Evolutionary conservation across 2,329 filamentous ascomycete species (phyloP), one percentile per base, ranked within the genome.

Genomic region (Leptosphaerulina australis): DNA sequence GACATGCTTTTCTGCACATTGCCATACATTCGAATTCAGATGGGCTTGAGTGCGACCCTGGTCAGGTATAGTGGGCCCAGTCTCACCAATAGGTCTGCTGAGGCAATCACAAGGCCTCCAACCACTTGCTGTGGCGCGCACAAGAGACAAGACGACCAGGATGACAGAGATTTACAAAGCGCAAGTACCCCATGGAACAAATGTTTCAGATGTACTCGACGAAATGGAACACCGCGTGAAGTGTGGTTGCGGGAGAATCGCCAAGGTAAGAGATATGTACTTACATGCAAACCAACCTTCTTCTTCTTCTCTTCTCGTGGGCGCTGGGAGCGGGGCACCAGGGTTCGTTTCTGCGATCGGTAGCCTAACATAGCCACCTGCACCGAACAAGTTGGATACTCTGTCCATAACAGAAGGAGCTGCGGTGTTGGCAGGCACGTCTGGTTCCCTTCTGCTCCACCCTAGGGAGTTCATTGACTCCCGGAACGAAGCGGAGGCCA

Each of bases 251-350:
- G 49, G n/a, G 36, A 43, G 26, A 30, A 53, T 63, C 40, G 60
- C 55, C 57, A 66, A 56, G 53, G 58, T 54, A 64, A 44, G 50
- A 53, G 36, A 72, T 66, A 85, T 26, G 55, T 44, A 69, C 94
- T 93, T 84, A 99, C 94, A 80, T 68, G 89, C 87, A 84, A 97
- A 92, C 86, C 90, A 97, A 58, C 87, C 90, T 76, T 97, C 94
- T 71, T 97, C 93, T 75, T 97, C 94, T 70, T 97, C 92, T 64
- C 92, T 86, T 67, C 92, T 83, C 69, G 74, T 90, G 55, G 90
- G 85, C 54, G 91, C 91, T 43, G 93, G 93, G 39, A 97, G 78
- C 59, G 92, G 91, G 58, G 93, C 91, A 38, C 91, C 91, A 26
- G 90, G 81, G 61, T 83, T 82, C 54, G 59, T 56, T 20, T 96